Conservation (phyloP, 1,284 basidiomycete species). For the Boletus smithii region DNA sequence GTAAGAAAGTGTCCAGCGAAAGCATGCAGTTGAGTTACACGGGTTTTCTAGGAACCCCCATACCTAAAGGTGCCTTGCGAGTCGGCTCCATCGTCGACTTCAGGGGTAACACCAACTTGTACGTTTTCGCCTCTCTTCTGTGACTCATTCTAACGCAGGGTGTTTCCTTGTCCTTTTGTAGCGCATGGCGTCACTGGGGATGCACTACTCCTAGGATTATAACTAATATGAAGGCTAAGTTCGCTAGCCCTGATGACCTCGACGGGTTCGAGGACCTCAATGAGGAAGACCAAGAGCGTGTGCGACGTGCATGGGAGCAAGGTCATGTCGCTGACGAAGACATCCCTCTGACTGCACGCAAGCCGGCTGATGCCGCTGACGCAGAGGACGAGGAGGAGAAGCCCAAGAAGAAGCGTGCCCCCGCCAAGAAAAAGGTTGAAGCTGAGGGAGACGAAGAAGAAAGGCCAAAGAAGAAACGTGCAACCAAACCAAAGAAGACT, state of each 20-base stretch:
- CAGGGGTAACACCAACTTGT: slow-evolving; percentile 70
- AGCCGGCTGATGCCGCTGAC: slow-evolving; percentile 46
- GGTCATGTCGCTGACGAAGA: slow-evolving; percentile 78
- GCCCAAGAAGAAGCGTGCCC: slow-evolving; percentile 38
- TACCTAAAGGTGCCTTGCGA: slow-evolving; percentile 71
- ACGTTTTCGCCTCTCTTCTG: slow-evolving; percentile 33
- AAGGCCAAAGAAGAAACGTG: slow-evolving; percentile 40
- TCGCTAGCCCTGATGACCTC: slow-evolving; percentile 59
- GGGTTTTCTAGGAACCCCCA: slow-evolving; percentile 54
- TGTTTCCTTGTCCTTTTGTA: slow-evolving; percentile 28
- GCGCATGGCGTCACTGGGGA: slow-evolving; percentile 80
- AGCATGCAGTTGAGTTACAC: slow-evolving; percentile 15
- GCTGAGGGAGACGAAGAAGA: slow-evolving; percentile 43
- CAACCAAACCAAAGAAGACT: slow-evolving; percentile 39
- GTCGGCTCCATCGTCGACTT: slow-evolving; percentile 78
- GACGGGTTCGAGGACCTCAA: slow-evolving; percentile 71
- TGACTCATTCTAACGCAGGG: not conserved
- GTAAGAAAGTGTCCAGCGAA: no score
- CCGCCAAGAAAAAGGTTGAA: slow-evolving; percentile 40
- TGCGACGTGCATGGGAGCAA: slow-evolving; percentile 66
- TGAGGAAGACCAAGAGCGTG: slow-evolving; percentile 61
- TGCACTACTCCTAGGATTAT: slow-evolving; percentile 72
- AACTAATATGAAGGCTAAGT: slow-evolving; percentile 65
- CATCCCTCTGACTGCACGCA: slow-evolving; percentile 68
- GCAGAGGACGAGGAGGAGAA: slow-evolving; percentile 45